Conservation (phyloP, 768 basidiomycete species). For the Leccinum boreale region DNA sequence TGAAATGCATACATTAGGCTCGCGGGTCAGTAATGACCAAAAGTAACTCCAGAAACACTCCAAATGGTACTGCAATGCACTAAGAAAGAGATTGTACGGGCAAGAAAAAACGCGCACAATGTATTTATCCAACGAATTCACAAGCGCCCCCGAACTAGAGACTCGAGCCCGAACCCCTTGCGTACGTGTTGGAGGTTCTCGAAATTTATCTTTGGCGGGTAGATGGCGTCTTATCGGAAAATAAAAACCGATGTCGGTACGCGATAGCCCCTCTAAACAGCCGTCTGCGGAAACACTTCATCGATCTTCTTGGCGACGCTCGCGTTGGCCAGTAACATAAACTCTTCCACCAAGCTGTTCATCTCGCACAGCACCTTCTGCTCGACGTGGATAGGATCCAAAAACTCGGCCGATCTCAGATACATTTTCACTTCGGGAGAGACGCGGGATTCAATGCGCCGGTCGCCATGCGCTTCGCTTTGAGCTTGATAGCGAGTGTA, state of each 20-base stretch:
- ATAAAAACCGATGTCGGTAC: neutral
- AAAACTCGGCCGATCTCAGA: conserved; percentile 86
- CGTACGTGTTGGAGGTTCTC: conserved; percentile 94
- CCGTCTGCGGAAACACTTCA: too few relatives aligned
- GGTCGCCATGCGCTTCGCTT: conserved; percentile 81
- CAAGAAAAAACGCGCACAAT: conserved; percentile 47
- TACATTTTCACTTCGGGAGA: conserved; percentile 96
- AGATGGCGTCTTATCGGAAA: conserved; percentile 20
- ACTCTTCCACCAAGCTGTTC: too few relatives aligned
- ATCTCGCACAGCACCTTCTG: conserved; percentile 55
- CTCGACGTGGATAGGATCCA: conserved; percentile 95
- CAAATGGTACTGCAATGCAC: conserved; percentile 62
- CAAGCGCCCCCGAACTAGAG: conserved; percentile 73
- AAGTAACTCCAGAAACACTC: conserved; percentile 86
- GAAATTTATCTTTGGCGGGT: conserved; percentile 87
- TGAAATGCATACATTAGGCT: neutral
- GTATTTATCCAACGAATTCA: conserved; percentile 78
- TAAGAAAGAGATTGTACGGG: neutral
- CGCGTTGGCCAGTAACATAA: too few relatives aligned
- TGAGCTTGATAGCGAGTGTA: conserved; percentile 77
- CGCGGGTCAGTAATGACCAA: conserved; percentile 68
- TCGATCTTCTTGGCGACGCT: too few relatives aligned
- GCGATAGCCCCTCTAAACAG: conserved; percentile 1
- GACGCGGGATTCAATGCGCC: conserved; percentile 97
- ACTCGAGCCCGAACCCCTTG: conserved; percentile 83